A percentile compares a stretch with the other conserved stretches of the same genome.
These are phyloP conservation scores for Alternaria rosae DNA, from an alignment of 2,329 filamentous ascomycete genomes.

Conservation along the genomic window DNA sequence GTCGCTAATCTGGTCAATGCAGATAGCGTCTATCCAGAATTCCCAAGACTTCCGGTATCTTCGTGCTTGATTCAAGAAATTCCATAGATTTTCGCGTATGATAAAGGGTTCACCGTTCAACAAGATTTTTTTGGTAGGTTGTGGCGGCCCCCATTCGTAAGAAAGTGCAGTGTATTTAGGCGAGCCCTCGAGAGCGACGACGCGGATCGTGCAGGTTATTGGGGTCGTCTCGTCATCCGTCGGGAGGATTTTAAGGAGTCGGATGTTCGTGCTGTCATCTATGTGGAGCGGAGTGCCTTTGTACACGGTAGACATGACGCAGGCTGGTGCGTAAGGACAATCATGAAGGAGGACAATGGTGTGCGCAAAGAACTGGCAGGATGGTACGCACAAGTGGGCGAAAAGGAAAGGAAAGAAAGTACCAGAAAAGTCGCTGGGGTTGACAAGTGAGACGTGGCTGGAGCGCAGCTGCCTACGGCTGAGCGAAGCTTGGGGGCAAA, in stretches of 20 bases:
- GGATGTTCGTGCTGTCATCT: neutral
- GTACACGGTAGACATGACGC: neutral
- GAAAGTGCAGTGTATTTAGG: neutral
- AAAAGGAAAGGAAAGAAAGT: neutral
- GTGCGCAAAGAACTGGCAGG: no score
- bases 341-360: neutral
- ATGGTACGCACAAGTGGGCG: no score
- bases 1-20: neutral
- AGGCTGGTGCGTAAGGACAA: neutral
- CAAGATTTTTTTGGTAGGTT: neutral
- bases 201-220: neutral
- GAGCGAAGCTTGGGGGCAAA: neutral
- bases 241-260: neutral
- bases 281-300: neutral
- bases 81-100: neutral
- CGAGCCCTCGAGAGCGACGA: neutral
- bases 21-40: slow-evolving; percentile 3
- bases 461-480: neutral
- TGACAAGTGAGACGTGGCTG: neutral
- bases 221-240: neutral
- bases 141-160: neutral
- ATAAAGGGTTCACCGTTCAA: neutral
- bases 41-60: accelerated
- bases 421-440: neutral
- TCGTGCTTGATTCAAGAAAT: neutral